Evolutionary conservation across 1,284 basidiomycete species (phyloP).

Genomic region (Meripilus lineatus): DNA sequence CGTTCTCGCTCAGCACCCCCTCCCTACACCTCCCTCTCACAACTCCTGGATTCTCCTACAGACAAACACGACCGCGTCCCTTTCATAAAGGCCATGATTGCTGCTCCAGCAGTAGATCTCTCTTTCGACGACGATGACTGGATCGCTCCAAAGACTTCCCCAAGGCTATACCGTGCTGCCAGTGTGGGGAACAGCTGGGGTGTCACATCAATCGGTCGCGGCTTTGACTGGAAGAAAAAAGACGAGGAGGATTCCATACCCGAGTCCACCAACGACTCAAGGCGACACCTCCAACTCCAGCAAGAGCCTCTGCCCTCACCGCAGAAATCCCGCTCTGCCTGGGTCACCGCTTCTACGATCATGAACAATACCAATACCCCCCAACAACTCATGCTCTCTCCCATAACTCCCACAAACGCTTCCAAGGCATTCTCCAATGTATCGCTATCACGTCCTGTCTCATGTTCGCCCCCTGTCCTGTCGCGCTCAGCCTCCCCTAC

Average conservation of each 20-base stretch:
- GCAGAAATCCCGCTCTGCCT: slow-evolving; percentile 16
- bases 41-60: slow-evolving; percentile 9
- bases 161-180: slow-evolving; percentile 53
- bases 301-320: slow-evolving; percentile 10
- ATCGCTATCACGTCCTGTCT: slow-evolving; percentile 16
- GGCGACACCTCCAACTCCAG: slow-evolving; percentile 6
- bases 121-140: slow-evolving; percentile 62
- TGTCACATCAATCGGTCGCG: slow-evolving; percentile 75
- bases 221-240: slow-evolving; percentile 64
- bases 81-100: slow-evolving; percentile 42
- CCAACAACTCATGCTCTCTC: slow-evolving; percentile 10
- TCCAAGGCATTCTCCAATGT: slow-evolving; percentile 5
- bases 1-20: slow-evolving; percentile 29
- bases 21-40: slow-evolving; percentile 15
- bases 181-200: slow-evolving; percentile 75
- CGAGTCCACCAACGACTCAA: slow-evolving; percentile 14
- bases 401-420: slow-evolving; percentile 12
- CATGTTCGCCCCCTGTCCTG: slow-evolving; percentile 27
- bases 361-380: slow-evolving; percentile 17
- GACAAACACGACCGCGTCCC: slow-evolving; percentile 14
- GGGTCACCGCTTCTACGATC: slow-evolving; percentile 20
- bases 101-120: slow-evolving; percentile 53
- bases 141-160: slow-evolving; percentile 34
- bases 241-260: slow-evolving; percentile 21
- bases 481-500: slow-evolving; percentile 30